Conservation (phyloP, 331 rosid species). For the Arachis monticola region DNA sequence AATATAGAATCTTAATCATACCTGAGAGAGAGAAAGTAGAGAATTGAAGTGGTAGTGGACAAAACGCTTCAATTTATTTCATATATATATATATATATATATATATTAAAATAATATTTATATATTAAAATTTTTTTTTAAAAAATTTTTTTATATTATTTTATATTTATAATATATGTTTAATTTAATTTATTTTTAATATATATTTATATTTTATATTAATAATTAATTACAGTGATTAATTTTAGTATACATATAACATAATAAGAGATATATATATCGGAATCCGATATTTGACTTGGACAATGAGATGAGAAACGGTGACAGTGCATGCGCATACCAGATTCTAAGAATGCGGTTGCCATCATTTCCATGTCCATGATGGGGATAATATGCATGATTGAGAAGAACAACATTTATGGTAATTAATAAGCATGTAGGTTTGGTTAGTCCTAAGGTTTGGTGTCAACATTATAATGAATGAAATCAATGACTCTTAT, state of each 20-base stretch:
- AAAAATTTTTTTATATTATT: too few relatives aligned
- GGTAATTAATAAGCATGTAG: not conserved
- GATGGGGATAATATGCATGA: not conserved
- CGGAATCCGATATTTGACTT: constrained; percentile 18
- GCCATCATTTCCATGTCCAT: not conserved
- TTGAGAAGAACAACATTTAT: not conserved
- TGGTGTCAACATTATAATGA: too few relatives aligned
- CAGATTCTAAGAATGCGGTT: constrained; percentile 17
- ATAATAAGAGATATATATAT: not conserved
- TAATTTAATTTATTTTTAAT: too few relatives aligned
- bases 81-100: too few relatives aligned
- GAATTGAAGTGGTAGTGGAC: not conserved
- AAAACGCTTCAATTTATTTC: not conserved
- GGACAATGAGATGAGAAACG: constrained; percentile 18
- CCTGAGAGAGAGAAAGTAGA: not conserved
- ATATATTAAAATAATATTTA: too few relatives aligned
- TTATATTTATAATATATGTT: too few relatives aligned
- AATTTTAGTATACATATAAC: too few relatives aligned
- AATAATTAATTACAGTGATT: too few relatives aligned
- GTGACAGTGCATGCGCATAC: constrained; percentile 3
- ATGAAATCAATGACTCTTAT: too few relatives aligned
- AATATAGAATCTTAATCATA: constrained; percentile 31
- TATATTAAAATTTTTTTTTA: too few relatives aligned
- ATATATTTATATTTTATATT: too few relatives aligned
- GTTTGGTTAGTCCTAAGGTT: too few relatives aligned